These are phyloP conservation scores for Polyplosphaeria fusca DNA, from an alignment of 495 filamentous ascomycete genomes.

Conservation along the genomic window DNA sequence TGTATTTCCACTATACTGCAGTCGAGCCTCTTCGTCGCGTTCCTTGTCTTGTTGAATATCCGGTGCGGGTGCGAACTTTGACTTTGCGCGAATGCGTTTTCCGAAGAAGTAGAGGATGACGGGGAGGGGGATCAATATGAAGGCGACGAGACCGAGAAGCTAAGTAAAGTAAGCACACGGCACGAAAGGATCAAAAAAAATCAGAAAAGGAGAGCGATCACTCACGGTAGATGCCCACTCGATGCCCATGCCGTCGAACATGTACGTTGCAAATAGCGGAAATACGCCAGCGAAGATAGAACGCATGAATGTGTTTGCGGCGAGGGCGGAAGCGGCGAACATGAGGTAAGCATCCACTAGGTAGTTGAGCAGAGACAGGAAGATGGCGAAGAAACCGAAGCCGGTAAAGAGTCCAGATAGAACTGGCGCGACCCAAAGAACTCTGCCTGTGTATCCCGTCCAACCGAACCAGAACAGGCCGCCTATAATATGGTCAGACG, in stretches of 20 bases:
- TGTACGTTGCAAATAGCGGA: constrained; percentile 40
- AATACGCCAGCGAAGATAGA: constrained; percentile 36
- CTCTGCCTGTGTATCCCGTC: constrained; percentile 12
- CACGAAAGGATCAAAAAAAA: no score
- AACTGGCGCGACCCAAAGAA: constrained; percentile 27
- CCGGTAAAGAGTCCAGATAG: constrained; percentile 25
- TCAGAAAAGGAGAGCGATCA: not conserved
- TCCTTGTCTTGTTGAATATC: constrained; percentile 23
- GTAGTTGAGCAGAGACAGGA: constrained; percentile 28
- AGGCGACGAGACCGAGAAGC: constrained; percentile 20
- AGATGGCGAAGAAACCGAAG: constrained; percentile 31
- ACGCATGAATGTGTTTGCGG: constrained; percentile 41
- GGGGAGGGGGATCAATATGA: constrained; percentile 14
- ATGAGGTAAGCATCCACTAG: constrained; percentile 32
- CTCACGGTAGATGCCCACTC: constrained; percentile 27
- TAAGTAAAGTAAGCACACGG: not conserved
- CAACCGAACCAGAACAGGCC: constrained; percentile 34
- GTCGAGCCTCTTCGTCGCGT: constrained; percentile 19
- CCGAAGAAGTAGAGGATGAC: constrained; percentile 26
- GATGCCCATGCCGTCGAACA: constrained; percentile 34
- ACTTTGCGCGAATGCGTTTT: not conserved
- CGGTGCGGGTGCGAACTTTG: constrained; percentile 5
- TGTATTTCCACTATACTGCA: not conserved
- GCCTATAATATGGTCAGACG: not conserved
- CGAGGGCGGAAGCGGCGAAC: constrained; percentile 37